Conservation (phyloP, 2,329 filamentous ascomycete species). For the Colletotrichum sansevieriae region DNA sequence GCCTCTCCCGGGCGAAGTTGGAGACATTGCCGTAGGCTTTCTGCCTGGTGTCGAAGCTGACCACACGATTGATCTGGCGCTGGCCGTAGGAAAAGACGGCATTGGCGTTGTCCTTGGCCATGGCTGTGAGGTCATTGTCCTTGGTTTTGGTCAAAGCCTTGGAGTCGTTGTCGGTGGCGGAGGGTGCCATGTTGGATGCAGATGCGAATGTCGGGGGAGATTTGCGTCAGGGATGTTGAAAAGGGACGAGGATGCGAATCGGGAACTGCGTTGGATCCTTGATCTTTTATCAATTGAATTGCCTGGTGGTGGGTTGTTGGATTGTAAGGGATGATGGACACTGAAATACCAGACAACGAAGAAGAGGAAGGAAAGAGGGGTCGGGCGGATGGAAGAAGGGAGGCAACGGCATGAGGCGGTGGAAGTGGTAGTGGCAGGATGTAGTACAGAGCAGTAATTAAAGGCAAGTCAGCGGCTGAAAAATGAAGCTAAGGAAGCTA, state of each 20-base stretch:
- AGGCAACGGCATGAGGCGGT: not conserved
- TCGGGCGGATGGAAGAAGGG: not conserved
- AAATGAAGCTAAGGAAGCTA: not conserved
- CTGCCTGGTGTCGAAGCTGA: conserved; percentile 73
- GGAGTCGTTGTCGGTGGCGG: conserved; percentile 43
- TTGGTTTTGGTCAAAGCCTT: conserved; percentile 41
- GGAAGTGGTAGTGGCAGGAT: not conserved
- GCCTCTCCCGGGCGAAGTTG: conserved; percentile 72
- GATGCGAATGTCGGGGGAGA: not conserved
- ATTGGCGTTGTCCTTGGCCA: conserved; percentile 51
- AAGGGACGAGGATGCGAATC: not conserved
- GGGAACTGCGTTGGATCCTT: not conserved
- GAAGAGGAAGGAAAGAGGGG: not conserved
- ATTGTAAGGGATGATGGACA: conserved; percentile 13
- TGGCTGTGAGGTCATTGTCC: conserved; percentile 44
- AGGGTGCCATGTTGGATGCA: conserved; percentile 14
- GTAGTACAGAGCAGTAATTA: not conserved
- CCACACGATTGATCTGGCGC: conserved; percentile 61
- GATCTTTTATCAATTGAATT: conserved; percentile 15
- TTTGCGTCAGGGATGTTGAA: conserved; percentile 2
- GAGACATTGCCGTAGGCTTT: conserved; percentile 65
- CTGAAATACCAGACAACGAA: not conserved
- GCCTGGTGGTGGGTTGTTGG: not conserved
- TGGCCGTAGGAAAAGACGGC: conserved; percentile 57
- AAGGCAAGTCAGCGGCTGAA: conserved; percentile 1